phyloP scores from a whole-genome alignment of 75 land plant species.

The Picea glauca region DNA sequence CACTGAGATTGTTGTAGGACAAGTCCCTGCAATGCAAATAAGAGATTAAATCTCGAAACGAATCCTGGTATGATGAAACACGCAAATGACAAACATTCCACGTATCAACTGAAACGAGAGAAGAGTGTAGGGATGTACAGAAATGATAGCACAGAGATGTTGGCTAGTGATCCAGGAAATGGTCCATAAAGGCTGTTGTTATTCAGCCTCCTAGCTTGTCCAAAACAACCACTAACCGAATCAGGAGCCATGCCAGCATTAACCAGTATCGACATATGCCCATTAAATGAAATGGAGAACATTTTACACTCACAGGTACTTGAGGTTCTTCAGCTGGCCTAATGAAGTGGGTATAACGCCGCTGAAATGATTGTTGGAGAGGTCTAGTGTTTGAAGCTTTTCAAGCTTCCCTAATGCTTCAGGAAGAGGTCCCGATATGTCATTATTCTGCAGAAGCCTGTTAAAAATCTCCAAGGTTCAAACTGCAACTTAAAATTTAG shows the following conservation, averaged over 20 bases:
- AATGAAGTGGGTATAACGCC: slow-evolving; percentile 45
- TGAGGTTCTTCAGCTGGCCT: slow-evolving; percentile 48
- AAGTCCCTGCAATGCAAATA: slow-evolving; percentile 43
- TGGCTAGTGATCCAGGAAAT: slow-evolving; percentile 37
- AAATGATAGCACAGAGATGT: slow-evolving; percentile 27
- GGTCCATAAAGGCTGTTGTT: slow-evolving; percentile 53
- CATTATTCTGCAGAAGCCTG: slow-evolving; percentile 54
- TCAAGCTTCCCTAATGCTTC: slow-evolving; percentile 23
- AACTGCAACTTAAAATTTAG: too few relatives aligned
- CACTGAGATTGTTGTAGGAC: slow-evolving; percentile 63
- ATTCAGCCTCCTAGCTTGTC: slow-evolving; percentile 31
- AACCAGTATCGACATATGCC: background rate
- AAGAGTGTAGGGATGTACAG: slow-evolving; percentile 25
- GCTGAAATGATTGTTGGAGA: slow-evolving; percentile 44
- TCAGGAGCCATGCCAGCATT: background rate
- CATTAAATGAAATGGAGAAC: background rate
- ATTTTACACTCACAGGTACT: slow-evolving; percentile 41
- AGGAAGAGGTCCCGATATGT: slow-evolving; percentile 33
- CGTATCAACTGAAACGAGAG: background rate
- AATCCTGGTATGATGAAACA: background rate
- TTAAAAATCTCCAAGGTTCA: background rate
- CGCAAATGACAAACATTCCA: background rate
- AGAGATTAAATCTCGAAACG: background rate
- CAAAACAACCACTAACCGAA: background rate
- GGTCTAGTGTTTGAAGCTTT: slow-evolving; percentile 36